Evolutionary conservation across 495 filamentous ascomycete genomes (phyloP).

Genomic region (Tuber magnatum): DNA sequence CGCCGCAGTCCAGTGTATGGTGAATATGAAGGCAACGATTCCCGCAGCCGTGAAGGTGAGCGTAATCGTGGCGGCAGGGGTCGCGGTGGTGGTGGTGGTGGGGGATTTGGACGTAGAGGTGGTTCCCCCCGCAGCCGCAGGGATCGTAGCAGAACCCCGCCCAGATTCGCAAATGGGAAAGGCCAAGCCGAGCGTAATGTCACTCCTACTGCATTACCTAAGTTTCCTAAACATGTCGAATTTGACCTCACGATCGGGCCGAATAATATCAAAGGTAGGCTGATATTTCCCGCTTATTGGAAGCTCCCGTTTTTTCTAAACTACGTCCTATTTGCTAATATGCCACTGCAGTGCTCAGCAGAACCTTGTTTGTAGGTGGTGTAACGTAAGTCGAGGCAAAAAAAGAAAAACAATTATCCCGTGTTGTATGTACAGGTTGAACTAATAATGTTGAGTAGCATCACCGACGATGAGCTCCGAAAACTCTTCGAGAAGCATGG

Average conservation of each 20-base stretch:
- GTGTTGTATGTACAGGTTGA: slow-evolving; percentile 3
- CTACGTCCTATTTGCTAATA: slow-evolving; percentile 21
- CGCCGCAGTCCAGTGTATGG: slow-evolving; percentile 61
- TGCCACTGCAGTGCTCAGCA: slow-evolving; percentile 63
- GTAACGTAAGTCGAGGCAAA: slow-evolving; percentile 62
- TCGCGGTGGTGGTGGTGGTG: slow-evolving; percentile 50
- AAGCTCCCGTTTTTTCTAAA: background rate
- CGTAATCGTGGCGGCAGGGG: slow-evolving; percentile 51
- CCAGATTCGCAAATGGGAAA: slow-evolving; percentile 38
- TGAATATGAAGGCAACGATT: slow-evolving; percentile 52
- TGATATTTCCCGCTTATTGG: slow-evolving; percentile 12
- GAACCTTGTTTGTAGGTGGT: slow-evolving; percentile 93
- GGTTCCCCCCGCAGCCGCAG: slow-evolving; percentile 42
- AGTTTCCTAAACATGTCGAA: slow-evolving; percentile 65
- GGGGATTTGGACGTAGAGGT: slow-evolving; percentile 31
- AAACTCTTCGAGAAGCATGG: slow-evolving; percentile 71
- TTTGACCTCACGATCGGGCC: slow-evolving; percentile 66
- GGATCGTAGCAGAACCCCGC: slow-evolving; percentile 51
- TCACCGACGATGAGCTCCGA: slow-evolving; percentile 71
- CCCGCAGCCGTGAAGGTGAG: slow-evolving; percentile 54
- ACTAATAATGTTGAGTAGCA: slow-evolving; percentile 46
- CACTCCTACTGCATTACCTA: slow-evolving; percentile 32
- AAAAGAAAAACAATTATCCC: background rate
- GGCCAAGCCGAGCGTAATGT: slow-evolving; percentile 33
- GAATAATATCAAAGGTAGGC: slow-evolving; percentile 70